Conservation (phyloP, 768 basidiomycete genomes). For the Rhizopogon salebrosus region DNA sequence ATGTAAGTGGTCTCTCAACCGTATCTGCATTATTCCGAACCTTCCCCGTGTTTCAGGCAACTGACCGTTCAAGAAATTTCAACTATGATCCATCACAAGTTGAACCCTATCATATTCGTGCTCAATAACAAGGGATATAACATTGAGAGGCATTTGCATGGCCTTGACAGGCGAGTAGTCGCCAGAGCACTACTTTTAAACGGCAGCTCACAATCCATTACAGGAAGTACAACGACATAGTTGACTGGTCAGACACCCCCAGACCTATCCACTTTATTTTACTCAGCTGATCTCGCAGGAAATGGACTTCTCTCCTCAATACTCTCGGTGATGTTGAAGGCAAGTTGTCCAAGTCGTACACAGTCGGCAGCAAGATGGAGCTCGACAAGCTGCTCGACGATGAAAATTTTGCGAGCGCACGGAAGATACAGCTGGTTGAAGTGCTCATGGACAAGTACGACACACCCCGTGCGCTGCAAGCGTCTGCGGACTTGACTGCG, state of each 20-base stretch:
- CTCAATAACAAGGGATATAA: slow-evolving; percentile 82
- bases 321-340: slow-evolving; percentile 50
- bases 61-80: slow-evolving; percentile 80
- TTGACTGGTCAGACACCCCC: slow-evolving; percentile 47
- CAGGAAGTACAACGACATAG: slow-evolving; percentile 85
- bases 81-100: slow-evolving; percentile 67
- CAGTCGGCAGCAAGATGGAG: slow-evolving; percentile 61
- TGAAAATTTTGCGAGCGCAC: slow-evolving; percentile 51
- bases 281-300: slow-evolving; percentile 29
- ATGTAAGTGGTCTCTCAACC: slow-evolving; percentile 39
- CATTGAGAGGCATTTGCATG: slow-evolving; percentile 79
- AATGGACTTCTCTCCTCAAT: slow-evolving; percentile 60
- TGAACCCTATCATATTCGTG: slow-evolving; percentile 82
- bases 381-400: slow-evolving; percentile 64
- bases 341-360: slow-evolving; percentile 54
- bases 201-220: slow-evolving; percentile 1
- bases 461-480: slow-evolving; percentile 59
- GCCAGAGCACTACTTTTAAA: not conserved
- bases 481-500: slow-evolving; percentile 37
- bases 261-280: not conserved
- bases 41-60: slow-evolving; percentile 43
- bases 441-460: slow-evolving; percentile 71
- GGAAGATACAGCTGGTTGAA: slow-evolving; percentile 76
- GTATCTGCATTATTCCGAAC: slow-evolving; percentile 3
- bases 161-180: slow-evolving; percentile 41